phyloP scores from a whole-genome alignment of 805 yeast species.

The Metschnikowia santaceciliae region DNA sequence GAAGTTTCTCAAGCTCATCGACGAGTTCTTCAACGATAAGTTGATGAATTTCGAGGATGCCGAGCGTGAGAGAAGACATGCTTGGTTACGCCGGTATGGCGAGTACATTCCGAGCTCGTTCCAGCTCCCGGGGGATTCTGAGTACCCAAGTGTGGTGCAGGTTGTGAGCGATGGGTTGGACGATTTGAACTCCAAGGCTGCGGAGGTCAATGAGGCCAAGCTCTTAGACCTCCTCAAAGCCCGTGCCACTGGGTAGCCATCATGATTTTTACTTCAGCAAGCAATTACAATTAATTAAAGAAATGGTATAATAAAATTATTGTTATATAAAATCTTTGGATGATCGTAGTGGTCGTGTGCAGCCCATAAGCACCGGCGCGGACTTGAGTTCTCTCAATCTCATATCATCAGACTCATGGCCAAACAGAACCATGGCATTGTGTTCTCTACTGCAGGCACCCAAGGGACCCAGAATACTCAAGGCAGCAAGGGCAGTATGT shows the following conservation, averaged over 20 bases:
- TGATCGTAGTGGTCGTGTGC: neutral
- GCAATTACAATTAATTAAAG: no score
- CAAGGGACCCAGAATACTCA: no score
- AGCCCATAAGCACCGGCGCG: neutral
- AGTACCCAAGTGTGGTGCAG: conserved; percentile 37
- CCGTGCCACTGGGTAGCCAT: neutral
- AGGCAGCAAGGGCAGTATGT: neutral
- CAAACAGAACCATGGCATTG: neutral
- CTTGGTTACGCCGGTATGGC: conserved; percentile 38
- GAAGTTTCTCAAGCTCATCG: conserved; percentile 28
- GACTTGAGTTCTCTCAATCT: no score
- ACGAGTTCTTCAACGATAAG: conserved; percentile 32
- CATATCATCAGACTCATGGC: neutral
- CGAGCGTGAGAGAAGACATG: conserved; percentile 31
- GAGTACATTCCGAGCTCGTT: conserved; percentile 39
- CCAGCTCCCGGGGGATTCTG: conserved; percentile 33
- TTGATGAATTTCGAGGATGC: conserved; percentile 28
- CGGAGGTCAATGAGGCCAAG: conserved; percentile 10
- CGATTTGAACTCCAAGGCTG: conserved; percentile 11
- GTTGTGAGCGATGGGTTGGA: conserved; percentile 42
- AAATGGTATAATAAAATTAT: no score
- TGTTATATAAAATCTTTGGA: no score
- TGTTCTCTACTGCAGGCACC: neutral
- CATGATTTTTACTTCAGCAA: neutral
- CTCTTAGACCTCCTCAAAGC: conserved; percentile 10